Base-by-base conservation (phyloP, 257 asterid genomes). In the Penstemon eatonii region DNA sequence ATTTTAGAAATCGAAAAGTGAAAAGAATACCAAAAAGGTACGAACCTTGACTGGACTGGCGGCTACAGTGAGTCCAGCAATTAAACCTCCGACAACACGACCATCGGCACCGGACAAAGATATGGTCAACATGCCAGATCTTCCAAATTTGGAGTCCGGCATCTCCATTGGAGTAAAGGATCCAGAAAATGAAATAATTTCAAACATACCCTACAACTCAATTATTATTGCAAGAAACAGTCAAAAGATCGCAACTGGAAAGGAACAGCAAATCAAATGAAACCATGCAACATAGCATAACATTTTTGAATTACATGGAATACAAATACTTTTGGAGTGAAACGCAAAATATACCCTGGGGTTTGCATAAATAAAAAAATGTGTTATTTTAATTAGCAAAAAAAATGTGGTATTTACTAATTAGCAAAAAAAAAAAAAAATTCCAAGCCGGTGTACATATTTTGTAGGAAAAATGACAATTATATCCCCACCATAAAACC, bases 71-170 rank as follows among this genome's bases (percentile, higher is more conserved):
- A 83, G 70, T 40, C 97, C 97, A 37, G 92, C 86, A 54, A 90
- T 81, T 59, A 80, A 78, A 43, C 97, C 97, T 49, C 97, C 97
- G 9, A 90, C 81, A 7, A 90, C 96, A 47, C 97, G 96, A 38
- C 96, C 96, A 72, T 90, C 96, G 3, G 90, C 85, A 66, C 96
- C 88, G 9, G 96, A 90, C 81, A 91, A 62, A 74, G 89, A 79
- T 50, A 89, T 82, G 74, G 91, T 86, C 92, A 91, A 80, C 46
- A 81, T 85, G 66, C 95, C 92, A 2, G 86, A 77, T 76, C 90
- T 79, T 43, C 88, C 85, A 4, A 64, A 60, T 46, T 72, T 74
- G 12, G 84, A 53, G 57, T 84, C 97, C 38, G 85, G 86, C 63
- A 73, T 19, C 67, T 90, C 95, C 6, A 80, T 60, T 4, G 96